A percentile compares a stretch with the other conserved stretches of the same genome.
phyloP scores from a whole-genome alignment of 2,329 filamentous ascomycete genomes.

The Cladosporium sp. region DNA sequence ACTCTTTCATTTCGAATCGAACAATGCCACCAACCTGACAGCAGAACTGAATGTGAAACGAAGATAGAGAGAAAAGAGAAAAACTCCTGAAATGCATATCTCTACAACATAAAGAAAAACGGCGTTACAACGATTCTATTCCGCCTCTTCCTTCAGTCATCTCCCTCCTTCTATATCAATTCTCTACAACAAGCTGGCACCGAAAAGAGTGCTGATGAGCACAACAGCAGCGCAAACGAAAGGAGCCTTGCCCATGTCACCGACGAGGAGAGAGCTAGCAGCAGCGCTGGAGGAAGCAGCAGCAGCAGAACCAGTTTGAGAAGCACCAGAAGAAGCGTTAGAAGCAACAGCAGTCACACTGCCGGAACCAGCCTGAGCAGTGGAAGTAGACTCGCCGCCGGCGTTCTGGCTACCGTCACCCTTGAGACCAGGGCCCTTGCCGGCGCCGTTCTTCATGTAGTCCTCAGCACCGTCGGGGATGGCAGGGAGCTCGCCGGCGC shows the following conservation, averaged over 20 bases:
- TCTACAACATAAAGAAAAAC: neutral
- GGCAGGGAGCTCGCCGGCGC: constrained; percentile 53
- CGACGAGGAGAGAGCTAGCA: constrained; percentile 45
- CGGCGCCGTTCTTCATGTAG: constrained; percentile 60
- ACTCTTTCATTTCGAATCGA: neutral
- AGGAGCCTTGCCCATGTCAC: constrained; percentile 52
- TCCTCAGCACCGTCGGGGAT: constrained; percentile 57
- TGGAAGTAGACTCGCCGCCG: constrained; percentile 51
- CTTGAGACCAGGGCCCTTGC: constrained; percentile 56
- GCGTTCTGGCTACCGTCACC: constrained; percentile 59
- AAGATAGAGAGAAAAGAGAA: neutral
- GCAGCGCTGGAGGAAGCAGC: constrained; percentile 38
- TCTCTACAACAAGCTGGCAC: constrained; percentile 44
- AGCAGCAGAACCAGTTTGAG: constrained; percentile 37
- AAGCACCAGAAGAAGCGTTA: constrained; percentile 26
- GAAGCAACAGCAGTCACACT: constrained; percentile 43
- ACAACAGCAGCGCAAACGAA: constrained; percentile 54
- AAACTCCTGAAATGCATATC: constrained; percentile 7
- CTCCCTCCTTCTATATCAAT: neutral
- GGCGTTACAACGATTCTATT: neutral
- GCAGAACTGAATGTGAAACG: neutral
- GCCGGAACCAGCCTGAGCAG: constrained; percentile 53
- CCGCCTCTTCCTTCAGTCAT: neutral
- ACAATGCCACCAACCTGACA: neutral
- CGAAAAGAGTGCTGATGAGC: constrained; percentile 54